These are phyloP conservation scores for Leccinum subatratum DNA, from an alignment of 1,284 basidiomycete genomes.

Conservation along the genomic window DNA sequence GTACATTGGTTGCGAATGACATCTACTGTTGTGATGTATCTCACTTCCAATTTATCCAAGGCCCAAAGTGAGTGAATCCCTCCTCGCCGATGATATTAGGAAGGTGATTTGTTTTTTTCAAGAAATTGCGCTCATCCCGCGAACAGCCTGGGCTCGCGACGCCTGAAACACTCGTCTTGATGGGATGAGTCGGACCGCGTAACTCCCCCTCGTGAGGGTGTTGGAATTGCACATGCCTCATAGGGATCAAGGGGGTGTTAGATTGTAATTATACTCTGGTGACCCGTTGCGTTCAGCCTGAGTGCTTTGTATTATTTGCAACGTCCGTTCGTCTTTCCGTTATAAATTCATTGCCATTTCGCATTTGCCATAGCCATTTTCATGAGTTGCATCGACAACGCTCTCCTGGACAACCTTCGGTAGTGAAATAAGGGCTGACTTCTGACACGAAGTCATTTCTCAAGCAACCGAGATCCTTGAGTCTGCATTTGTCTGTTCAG, in stretches of 20 bases:
- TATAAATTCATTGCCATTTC: background rate
- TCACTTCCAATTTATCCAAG: conserved; percentile 84
- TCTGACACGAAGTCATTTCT: conserved; percentile 16
- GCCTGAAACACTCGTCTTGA: conserved; percentile 66
- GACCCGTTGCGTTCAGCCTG: conserved; percentile 33
- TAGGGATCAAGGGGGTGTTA: conserved; percentile 55
- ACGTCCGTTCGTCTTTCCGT: conserved; percentile 51
- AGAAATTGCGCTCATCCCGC: background rate
- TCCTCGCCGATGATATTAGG: conserved; percentile 85
- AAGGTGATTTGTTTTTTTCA: conserved; percentile 22
- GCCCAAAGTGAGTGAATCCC: conserved; percentile 66
- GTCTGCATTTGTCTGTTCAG: conserved; percentile 79
- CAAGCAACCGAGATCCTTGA: conserved; percentile 27
- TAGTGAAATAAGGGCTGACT: conserved; percentile 58
- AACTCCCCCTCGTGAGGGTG: conserved; percentile 80
- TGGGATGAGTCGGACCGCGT: conserved; percentile 89
- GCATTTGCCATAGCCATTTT: conserved; percentile 54
- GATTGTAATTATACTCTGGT: conserved; percentile 1
- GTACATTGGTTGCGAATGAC: conserved; percentile 79
- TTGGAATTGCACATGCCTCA: conserved; percentile 90
- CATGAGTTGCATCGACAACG: conserved; percentile 61
- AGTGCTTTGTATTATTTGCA: conserved; percentile 84
- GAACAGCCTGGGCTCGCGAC: conserved; percentile 73
- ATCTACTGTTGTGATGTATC: conserved; percentile 78
- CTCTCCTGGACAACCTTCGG: conserved; percentile 67